Evolutionary conservation across 2,329 filamentous ascomycete genomes (phyloP), one percentile per base, ranked within the genome.

Genomic region (Colletotrichum sidae): DNA sequence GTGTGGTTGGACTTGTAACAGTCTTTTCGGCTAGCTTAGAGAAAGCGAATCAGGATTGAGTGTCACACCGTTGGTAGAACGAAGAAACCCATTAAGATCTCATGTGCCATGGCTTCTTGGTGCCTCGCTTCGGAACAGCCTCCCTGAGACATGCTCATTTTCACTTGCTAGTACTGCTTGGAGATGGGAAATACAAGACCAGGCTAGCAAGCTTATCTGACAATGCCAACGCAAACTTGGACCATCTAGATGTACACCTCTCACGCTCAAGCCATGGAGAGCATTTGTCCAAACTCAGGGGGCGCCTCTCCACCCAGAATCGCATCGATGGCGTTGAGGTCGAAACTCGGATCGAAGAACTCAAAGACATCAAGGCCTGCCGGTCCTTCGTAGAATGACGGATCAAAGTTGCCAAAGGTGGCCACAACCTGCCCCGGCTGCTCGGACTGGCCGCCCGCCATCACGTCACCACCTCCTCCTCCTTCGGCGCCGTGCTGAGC

Each of bases 321-420:
- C 41, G 70, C 70, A 41, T 71, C 70, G 33, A 68, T 69, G 34
- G 69, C 62, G 25, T 66, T 56, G 13, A 71, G 64, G 50, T 71
- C 70, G 54, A 70, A 69, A 35, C 65, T 68, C 10, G 70, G 69
- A 47, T 70, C 69, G 44, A 71, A 71, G 50, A 69, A 69, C 33
- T 70, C 69, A 51, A 71, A 71, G 39, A 70, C 67, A 39, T 60
- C 61, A 35, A 69, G 67, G 33, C 58, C 66, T 8, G 68, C 53
- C 47, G 55, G 56, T 2, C 63, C 58, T 8, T 66, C 52, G 11
- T 56, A 57, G 17, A 66, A 51, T 4, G 41, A 55, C 10, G 58
- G 47, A 12, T 63, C 47, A 11, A 62, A 65, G 2, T 37, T 49
- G 2, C 57, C 41, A 11, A 62, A 65, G 2, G 47, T 49, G 2